Conservation (phyloP, 352 stramenopile species). For the Blastocystis sp. region DNA sequence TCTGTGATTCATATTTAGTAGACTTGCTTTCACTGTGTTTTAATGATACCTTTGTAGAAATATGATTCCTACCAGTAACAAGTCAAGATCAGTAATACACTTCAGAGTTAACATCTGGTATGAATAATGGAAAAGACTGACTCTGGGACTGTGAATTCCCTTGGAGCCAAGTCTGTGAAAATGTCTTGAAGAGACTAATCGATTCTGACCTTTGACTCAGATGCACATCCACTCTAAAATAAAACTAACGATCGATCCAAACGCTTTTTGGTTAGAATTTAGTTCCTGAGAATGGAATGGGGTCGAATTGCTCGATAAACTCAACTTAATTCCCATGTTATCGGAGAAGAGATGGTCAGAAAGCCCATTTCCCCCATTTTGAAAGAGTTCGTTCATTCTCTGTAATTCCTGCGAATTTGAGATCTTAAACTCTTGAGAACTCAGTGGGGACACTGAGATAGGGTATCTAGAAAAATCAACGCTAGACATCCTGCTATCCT, state of each 20-base stretch:
- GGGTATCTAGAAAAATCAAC: not conserved
- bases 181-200: too few species aligned
- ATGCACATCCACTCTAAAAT: too few species aligned
- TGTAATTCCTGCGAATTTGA: not conserved
- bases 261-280: not conserved
- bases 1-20: too few species aligned
- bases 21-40: too few species aligned
- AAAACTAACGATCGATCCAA: not conserved
- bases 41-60: too few species aligned
- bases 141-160: too few species aligned
- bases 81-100: too few species aligned
- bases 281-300: slow-evolving; percentile 37
- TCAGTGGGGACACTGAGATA: not conserved
- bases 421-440: slow-evolving; percentile 17
- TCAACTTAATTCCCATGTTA: not conserved
- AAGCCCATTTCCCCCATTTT: not conserved
- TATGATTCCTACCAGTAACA: too few species aligned
- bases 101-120: too few species aligned
- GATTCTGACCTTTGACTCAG: too few species aligned
- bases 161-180: too few species aligned
- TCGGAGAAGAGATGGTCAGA: not conserved
- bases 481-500: not conserved
- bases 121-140: too few species aligned
- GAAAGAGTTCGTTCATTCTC: not conserved
- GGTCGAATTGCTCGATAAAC: not conserved